Base-by-base conservation (phyloP, 768 basidiomycete species). In the Termitomyces sp. region DNA sequence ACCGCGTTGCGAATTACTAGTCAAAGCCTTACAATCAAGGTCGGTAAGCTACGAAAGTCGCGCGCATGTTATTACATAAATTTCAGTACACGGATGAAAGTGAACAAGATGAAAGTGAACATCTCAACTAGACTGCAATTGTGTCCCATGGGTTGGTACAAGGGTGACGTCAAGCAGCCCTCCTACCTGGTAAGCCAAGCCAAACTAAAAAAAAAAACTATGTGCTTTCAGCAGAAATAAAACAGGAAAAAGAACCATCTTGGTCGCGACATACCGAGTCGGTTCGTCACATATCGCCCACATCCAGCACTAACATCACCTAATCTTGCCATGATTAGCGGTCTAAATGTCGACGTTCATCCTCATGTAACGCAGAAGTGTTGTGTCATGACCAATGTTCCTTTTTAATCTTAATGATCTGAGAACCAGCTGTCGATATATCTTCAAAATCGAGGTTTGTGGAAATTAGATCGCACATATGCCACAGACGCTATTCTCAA, bases 241-340 rank as follows among this genome's bases (percentile, higher is more conserved):
- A 75, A 87, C 87, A 58, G 96, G 96, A 4, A 89, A 88, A 20
- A 78, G 93, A 59, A 90, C 82, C 63, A 82, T 98, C 58, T 75
- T 98, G 12, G 93, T 98, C 11, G 96, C 95, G n/a, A 98, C 96
- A 0, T 98, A 56, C 96, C 96, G 15, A 91, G 89, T 72, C 87
- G 92, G 86, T 90, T 58, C 75, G 45, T 42, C 30, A 9, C 39
- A 56, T 15, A 42, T 39, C 18, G 20, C 20, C 54, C 33, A 30
- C 31, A 37, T 9, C 27, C 3, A 27, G n/a, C 1, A 61, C 33
- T 47, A 6, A 44, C 3, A 12, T 31, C 18, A 16, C 46, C 33
- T 6, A 56, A 31, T 37, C 16, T 53, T 65, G 16, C 31, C 12
- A 22, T 30, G 16, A 16, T 7, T n/a, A 91, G 93, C 62, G 95